A percentile compares a stretch with the other conserved stretches of the same genome.
These are phyloP conservation scores for Amanita pallidorosea DNA, from an alignment of 768 basidiomycete species.

Conservation along the genomic window DNA sequence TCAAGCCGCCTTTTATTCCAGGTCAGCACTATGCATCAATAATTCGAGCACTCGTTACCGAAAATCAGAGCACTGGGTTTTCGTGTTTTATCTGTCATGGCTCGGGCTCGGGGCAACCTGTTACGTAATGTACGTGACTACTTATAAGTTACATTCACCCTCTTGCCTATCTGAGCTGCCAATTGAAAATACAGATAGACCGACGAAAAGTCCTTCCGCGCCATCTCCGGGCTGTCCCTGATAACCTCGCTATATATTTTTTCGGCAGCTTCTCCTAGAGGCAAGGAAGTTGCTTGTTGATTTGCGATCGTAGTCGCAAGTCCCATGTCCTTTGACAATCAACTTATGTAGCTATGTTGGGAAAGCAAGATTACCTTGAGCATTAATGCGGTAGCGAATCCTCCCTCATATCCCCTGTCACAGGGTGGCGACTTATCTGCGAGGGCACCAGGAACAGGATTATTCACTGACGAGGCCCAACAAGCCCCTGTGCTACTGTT, in stretches of 20 bases:
- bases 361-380: conserved; percentile 43
- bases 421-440: conserved; percentile 70
- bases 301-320: conserved; percentile 60
- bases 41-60: conserved; percentile 29
- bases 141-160: background rate
- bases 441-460: conserved; percentile 72
- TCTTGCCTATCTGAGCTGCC: background rate
- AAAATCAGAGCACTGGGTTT: conserved; percentile 67
- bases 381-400: conserved; percentile 79
- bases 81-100: conserved; percentile 21
- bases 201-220: conserved; percentile 69
- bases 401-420: conserved; percentile 74
- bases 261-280: conserved; percentile 56
- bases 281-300: conserved; percentile 38
- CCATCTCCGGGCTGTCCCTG: conserved; percentile 44
- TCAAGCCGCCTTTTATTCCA: conserved; percentile 54
- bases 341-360: background rate
- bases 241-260: conserved; percentile 51
- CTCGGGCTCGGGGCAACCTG: background rate
- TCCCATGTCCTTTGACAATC: conserved; percentile 59
- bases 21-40: conserved; percentile 4
- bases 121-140: conserved; percentile 5
- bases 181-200: conserved; percentile 53
- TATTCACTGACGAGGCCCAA: conserved; percentile 81
- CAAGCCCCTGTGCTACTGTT: conserved; percentile 79